A percentile compares a stretch with the other conserved stretches of the same genome.
These are phyloP conservation scores for Coprinellus aureogranulatus DNA, from an alignment of 768 basidiomycete genomes.

Conservation along the genomic window DNA sequence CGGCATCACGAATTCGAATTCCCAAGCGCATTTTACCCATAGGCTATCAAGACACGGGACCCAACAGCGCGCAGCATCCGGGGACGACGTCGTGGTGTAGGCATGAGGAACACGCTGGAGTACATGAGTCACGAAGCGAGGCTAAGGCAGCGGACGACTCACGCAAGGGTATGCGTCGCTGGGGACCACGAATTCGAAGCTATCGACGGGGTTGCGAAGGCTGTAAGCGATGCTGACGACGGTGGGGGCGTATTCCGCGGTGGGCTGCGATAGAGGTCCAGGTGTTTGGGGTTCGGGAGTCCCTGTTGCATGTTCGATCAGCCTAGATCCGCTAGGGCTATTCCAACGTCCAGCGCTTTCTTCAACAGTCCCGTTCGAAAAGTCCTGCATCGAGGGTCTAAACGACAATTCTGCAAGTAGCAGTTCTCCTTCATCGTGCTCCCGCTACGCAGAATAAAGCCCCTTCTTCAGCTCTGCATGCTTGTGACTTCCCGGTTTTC, in stretches of 20 bases:
- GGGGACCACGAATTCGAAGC: constrained; percentile 79
- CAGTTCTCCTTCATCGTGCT: constrained; percentile 91
- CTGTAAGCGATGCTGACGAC: constrained; percentile 77
- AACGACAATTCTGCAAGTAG: constrained; percentile 74
- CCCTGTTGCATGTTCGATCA: constrained; percentile 42
- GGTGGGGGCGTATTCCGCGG: constrained; percentile 73
- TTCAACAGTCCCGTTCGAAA: constrained; percentile 43
- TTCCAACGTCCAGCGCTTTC: constrained; percentile 48
- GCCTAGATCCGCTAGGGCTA: neutral
- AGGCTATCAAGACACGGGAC: constrained; percentile 96
- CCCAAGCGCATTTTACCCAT: constrained; percentile 98
- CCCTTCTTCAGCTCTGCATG: constrained; percentile 93
- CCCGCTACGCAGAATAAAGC: constrained; percentile 85
- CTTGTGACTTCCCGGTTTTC: constrained; percentile 71
- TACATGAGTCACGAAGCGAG: constrained; percentile 12
- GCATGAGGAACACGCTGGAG: constrained; percentile 86
- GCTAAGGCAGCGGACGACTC: constrained; percentile 31
- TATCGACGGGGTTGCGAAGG: constrained; percentile 78
- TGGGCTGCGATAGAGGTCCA: constrained; percentile 32
- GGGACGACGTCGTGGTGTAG: constrained; percentile 82
- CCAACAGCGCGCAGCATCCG: constrained; percentile 95
- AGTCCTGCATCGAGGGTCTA: constrained; percentile 53
- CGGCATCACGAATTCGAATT: constrained; percentile 94
- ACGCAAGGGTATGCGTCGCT: constrained; percentile 84
- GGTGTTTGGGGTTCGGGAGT: constrained; percentile 85